These are phyloP conservation scores for Dalbergia oliveri DNA, from an alignment of 306 rosid genomes.

Conservation along the genomic window DNA sequence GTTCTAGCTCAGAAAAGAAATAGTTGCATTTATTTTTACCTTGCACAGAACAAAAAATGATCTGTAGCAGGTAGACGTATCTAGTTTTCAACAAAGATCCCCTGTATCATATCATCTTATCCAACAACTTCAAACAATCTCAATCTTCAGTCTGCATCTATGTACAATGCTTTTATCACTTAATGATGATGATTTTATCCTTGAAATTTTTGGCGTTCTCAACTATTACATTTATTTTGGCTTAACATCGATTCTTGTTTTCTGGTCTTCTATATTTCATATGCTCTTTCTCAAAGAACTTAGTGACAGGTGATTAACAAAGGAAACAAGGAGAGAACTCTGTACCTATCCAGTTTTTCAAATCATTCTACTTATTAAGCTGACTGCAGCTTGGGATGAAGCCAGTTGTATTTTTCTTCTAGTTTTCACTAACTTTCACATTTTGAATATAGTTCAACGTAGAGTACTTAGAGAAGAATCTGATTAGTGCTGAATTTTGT, in stretches of 20 bases:
- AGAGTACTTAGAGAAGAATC: too few species aligned
- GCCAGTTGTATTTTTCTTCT: too few species aligned
- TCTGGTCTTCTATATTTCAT: neutral
- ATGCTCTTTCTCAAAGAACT: neutral
- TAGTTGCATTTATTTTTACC: neutral
- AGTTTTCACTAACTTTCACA: too few species aligned
- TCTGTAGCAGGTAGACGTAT: neutral
- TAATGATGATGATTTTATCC: slow-evolving; percentile 1
- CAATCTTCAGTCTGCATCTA: slow-evolving; percentile 9
- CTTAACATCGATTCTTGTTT: neutral
- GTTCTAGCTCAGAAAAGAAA: slow-evolving; percentile 11
- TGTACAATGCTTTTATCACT: neutral
- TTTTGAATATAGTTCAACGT: too few species aligned
- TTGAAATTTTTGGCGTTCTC: neutral
- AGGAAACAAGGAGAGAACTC: neutral
- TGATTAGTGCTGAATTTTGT: too few species aligned
- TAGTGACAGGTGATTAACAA: neutral
- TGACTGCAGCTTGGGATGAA: too few species aligned
- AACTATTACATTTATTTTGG: neutral
- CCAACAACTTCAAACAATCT: neutral
- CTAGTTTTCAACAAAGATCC: neutral
- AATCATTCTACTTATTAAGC: too few species aligned
- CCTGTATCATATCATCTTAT: neutral
- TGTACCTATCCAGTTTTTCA: neutral
- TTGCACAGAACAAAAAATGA: neutral